Conservation (phyloP, 257 asterid genomes). For the Echium plantagineum region DNA sequence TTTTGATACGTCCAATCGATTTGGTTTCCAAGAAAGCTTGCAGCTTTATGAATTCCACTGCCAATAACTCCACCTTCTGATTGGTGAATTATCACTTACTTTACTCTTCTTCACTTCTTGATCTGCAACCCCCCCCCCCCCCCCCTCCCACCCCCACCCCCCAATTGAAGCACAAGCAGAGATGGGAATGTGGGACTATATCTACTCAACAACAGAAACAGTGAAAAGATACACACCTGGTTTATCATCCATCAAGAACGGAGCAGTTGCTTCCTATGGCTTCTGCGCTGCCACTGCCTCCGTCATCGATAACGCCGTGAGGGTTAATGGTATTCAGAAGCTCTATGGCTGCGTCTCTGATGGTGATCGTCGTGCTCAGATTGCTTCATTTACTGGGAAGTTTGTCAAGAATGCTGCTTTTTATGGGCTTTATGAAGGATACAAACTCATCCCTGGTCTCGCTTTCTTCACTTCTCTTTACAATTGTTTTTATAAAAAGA, state of each 20-base stretch:
- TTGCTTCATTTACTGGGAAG: conserved; percentile 10
- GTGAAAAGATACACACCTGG: conserved; percentile 28
- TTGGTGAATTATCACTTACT: too few species aligned
- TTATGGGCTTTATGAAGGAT: conserved; percentile 22
- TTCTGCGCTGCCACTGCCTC: conserved; percentile 19
- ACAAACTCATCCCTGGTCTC: conserved; percentile 33
- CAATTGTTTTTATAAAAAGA: too few species aligned
- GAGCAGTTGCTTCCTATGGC: conserved; percentile 11
- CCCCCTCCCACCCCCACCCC: too few species aligned
- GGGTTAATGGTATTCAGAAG: conserved; percentile 12
- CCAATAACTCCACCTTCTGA: too few species aligned
- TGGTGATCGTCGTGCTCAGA: conserved; percentile 22
- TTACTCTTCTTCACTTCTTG: too few species aligned
- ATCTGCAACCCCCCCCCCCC: too few species aligned
- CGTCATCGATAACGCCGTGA: conserved; percentile 20
- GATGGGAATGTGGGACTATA: conserved; percentile 41
- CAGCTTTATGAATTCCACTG: too few species aligned
- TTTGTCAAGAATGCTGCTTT: conserved; percentile 24
- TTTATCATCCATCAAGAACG: conserved; percentile 13
- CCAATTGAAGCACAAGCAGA: not conserved
- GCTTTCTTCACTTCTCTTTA: not conserved
- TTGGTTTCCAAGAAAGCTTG: too few species aligned
- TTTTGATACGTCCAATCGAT: too few species aligned
- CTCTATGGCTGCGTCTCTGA: conserved; percentile 16
- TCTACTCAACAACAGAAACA: conserved; percentile 27